Evolutionary conservation across 805 yeast genomes (phyloP).

Genomic region (Teunomyces barrocoloradensis): DNA sequence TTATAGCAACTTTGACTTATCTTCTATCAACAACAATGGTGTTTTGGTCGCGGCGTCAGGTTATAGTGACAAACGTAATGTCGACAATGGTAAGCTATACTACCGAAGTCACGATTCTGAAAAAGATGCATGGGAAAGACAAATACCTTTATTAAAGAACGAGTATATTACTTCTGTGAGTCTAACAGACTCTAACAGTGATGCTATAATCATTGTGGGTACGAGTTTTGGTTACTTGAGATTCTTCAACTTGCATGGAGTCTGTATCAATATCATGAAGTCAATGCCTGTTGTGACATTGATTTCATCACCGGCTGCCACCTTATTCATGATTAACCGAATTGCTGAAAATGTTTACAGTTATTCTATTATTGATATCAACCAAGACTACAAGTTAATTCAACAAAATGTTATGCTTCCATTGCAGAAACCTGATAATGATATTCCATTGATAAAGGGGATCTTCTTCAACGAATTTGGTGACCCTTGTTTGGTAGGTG

Average conservation of each 20-base stretch:
- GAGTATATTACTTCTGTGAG: slow-evolving; percentile 72
- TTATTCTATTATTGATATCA: slow-evolving; percentile 49
- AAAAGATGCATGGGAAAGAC: slow-evolving; percentile 69
- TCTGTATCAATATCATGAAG: slow-evolving; percentile 67
- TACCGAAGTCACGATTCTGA: slow-evolving; percentile 69
- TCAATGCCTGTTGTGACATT: slow-evolving; percentile 71
- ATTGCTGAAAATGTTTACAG: slow-evolving; percentile 32
- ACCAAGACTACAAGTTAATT: slow-evolving; percentile 36
- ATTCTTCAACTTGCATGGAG: slow-evolving; percentile 67
- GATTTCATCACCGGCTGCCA: slow-evolving; percentile 56
- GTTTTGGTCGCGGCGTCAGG: slow-evolving; percentile 53
- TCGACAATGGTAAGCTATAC: slow-evolving; percentile 45
- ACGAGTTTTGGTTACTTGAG: slow-evolving; percentile 76
- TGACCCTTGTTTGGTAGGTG: slow-evolving; percentile 81
- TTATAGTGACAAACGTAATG: slow-evolving; percentile 13
- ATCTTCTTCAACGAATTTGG: slow-evolving; percentile 85
- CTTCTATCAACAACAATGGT: slow-evolving; percentile 68
- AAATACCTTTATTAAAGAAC: slow-evolving; percentile 47
- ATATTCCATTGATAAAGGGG: slow-evolving; percentile 51
- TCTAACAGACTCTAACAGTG: slow-evolving; percentile 35
- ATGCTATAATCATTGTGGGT: slow-evolving; percentile 60
- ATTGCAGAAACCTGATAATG: slow-evolving; percentile 18
- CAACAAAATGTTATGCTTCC: slow-evolving; percentile 43
- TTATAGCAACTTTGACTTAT: slow-evolving; percentile 65
- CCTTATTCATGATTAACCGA: slow-evolving; percentile 52